Conservation (phyloP, 768 basidiomycete genomes). For the Fomitopsis serialis region DNA sequence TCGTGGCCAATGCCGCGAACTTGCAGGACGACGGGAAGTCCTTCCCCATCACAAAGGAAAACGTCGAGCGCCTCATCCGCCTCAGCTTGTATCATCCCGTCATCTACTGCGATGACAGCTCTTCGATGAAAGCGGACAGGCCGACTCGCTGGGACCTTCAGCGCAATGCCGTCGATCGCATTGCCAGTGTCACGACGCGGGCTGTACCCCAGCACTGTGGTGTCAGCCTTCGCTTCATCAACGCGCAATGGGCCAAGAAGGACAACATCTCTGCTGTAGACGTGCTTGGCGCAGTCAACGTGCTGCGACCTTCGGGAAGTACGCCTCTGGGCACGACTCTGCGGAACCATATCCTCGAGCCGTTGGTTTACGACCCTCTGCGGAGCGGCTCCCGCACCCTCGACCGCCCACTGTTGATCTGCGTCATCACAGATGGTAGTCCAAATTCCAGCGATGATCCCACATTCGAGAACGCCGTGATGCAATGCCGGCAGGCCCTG, state of each 20-base stretch:
- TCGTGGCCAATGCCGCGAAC: too few species aligned
- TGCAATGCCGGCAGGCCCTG: conserved; percentile 1
- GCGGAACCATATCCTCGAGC: not conserved
- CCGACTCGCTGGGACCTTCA: conserved; percentile 2
- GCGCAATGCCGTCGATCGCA: conserved; percentile 7
- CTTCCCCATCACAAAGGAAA: not conserved
- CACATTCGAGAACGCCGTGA: conserved; percentile 2
- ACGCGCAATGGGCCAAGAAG: not conserved
- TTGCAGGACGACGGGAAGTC: too few species aligned
- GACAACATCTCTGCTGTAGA: not conserved
- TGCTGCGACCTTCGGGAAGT: not conserved
- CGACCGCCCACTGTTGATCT: conserved; percentile 4
- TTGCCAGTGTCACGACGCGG: conserved; percentile 8
- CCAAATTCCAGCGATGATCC: not conserved
- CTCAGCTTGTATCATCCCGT: not conserved
- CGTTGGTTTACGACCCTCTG: conserved; percentile 4
- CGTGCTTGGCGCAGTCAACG: not conserved
- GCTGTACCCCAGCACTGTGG: conserved; percentile 8
- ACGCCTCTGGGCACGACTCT: not conserved
- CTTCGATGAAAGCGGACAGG: not conserved
- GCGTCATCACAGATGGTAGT: conserved; percentile 5
- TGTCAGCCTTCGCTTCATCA: conserved; percentile 14
- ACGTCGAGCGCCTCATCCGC: not conserved
- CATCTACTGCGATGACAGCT: conserved; percentile 4
- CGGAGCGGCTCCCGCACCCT: not conserved